phyloP scores from a whole-genome alignment of 768 basidiomycete species.

The Lyophyllum decastes region DNA sequence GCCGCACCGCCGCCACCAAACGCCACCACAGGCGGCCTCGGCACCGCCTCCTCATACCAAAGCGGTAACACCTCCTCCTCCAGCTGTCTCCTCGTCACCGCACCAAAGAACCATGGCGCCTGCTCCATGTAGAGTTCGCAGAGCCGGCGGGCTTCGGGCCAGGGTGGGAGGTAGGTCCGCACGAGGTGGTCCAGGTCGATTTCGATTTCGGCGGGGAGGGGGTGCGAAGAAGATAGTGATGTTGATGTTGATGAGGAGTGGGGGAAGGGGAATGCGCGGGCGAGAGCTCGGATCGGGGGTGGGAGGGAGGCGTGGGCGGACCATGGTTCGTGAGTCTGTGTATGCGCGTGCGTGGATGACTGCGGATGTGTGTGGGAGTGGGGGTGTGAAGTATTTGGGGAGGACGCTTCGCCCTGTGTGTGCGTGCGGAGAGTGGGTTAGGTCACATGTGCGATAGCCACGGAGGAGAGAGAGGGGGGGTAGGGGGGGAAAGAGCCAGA shows the following conservation, averaged over 20 bases:
- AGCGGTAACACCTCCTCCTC: conserved; percentile 65
- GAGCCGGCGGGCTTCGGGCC: conserved; percentile 57
- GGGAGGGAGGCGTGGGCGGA: conserved; percentile 16
- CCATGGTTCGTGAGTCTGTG: neutral
- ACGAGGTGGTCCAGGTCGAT: conserved; percentile 49
- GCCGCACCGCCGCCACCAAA: too few relatives aligned
- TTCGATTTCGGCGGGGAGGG: neutral
- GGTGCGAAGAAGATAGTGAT: conserved; percentile 10
- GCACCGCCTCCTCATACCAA: conserved; percentile 59
- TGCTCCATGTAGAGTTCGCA: conserved; percentile 75
- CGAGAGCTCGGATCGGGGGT: conserved; percentile 26
- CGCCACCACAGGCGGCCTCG: too few relatives aligned
- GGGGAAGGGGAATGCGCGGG: conserved; percentile 47
- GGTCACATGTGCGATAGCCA: neutral
- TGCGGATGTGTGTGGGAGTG: neutral
- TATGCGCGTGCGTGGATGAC: neutral
- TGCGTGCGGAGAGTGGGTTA: too few relatives aligned
- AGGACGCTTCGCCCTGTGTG: conserved; percentile 36
- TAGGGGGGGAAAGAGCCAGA: too few relatives aligned
- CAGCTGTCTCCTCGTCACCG: conserved; percentile 62
- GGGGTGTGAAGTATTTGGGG: neutral
- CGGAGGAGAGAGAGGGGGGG: too few relatives aligned
- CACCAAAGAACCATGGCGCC: conserved; percentile 80
- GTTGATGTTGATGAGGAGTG: conserved; percentile 24
- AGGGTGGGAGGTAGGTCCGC: conserved; percentile 55